A percentile compares a stretch with the other conserved stretches of the same genome.
phyloP scores from a whole-genome alignment of 805 yeast genomes.

The Wickerhamomyces rabaulensis region DNA sequence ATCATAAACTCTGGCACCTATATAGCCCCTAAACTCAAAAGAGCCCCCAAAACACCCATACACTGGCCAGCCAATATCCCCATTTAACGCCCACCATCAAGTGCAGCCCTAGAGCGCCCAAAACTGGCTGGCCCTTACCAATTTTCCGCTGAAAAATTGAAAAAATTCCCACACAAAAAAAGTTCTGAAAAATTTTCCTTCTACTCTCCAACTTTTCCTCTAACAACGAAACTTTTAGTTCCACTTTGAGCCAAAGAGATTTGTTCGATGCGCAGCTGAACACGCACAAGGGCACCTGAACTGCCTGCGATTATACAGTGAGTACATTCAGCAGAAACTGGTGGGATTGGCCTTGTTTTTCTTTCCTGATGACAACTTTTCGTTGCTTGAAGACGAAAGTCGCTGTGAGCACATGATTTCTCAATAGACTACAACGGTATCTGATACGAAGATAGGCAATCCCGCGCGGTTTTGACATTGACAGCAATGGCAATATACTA shows the following conservation, averaged over 20 bases:
- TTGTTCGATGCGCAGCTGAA: neutral
- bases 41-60: too few relatives aligned
- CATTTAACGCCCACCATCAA: too few relatives aligned
- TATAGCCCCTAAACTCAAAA: too few relatives aligned
- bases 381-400: conserved; percentile 41
- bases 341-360: neutral
- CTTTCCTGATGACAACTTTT: conserved; percentile 26
- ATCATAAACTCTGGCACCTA: too few relatives aligned
- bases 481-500: neutral
- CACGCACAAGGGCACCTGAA: neutral
- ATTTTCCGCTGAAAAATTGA: too few relatives aligned
- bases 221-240: neutral
- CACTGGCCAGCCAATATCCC: too few relatives aligned
- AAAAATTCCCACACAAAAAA: neutral
- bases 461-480: neutral
- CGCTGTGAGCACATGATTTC: conserved; percentile 68
- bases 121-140: neutral
- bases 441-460: conserved; percentile 42
- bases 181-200: neutral
- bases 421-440: conserved; percentile 97
- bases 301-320: neutral
- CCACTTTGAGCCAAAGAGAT: neutral
- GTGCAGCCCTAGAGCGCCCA: too few relatives aligned
- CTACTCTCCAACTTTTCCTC: neutral
- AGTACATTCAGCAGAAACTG: neutral